These are phyloP conservation scores for Scytalidium sp. DNA, from an alignment of 2,329 filamentous ascomycete species.

Conservation along the genomic window DNA sequence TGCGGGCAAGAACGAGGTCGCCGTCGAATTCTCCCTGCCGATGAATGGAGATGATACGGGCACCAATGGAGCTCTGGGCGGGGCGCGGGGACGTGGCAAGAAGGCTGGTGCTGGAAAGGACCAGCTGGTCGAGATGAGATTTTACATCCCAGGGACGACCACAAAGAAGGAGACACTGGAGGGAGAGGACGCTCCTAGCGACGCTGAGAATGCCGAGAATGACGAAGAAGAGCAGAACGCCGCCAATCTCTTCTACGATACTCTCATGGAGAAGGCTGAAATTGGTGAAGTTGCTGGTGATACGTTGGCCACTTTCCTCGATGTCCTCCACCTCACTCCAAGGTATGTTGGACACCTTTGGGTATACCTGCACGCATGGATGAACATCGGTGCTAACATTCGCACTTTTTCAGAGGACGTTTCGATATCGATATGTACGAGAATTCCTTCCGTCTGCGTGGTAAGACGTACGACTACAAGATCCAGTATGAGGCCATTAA, in stretches of 20 bases:
- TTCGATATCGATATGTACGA: slow-evolving; percentile 99
- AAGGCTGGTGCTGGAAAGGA: slow-evolving; percentile 88
- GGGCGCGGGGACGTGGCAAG: slow-evolving; percentile 73
- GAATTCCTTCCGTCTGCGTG: slow-evolving; percentile 90
- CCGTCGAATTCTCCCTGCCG: slow-evolving; percentile 85
- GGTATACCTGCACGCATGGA: too few relatives aligned
- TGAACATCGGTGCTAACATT: too few relatives aligned
- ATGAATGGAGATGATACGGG: slow-evolving; percentile 69
- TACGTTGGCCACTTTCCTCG: slow-evolving; percentile 94
- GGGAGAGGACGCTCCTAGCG: slow-evolving; percentile 68
- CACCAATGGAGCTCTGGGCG: slow-evolving; percentile 70
- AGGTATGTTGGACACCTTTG: slow-evolving; percentile 58
- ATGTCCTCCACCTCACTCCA: slow-evolving; percentile 94
- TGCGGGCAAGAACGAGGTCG: slow-evolving; percentile 95
- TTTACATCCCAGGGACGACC: slow-evolving; percentile 93
- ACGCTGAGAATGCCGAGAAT: slow-evolving; percentile 46
- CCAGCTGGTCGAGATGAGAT: slow-evolving; percentile 96
- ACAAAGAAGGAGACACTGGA: slow-evolving; percentile 64
- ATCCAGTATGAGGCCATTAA: slow-evolving; percentile 98
- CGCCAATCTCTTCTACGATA: slow-evolving; percentile 96
- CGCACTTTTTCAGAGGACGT: slow-evolving; percentile 68
- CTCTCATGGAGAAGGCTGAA: slow-evolving; percentile 95
- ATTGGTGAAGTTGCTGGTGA: slow-evolving; percentile 99
- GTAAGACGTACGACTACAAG: slow-evolving; percentile 99
- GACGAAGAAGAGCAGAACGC: slow-evolving; percentile 85